These are phyloP conservation scores for Jaapia argillacea DNA, from an alignment of 768 basidiomycete genomes.

Conservation along the genomic window DNA sequence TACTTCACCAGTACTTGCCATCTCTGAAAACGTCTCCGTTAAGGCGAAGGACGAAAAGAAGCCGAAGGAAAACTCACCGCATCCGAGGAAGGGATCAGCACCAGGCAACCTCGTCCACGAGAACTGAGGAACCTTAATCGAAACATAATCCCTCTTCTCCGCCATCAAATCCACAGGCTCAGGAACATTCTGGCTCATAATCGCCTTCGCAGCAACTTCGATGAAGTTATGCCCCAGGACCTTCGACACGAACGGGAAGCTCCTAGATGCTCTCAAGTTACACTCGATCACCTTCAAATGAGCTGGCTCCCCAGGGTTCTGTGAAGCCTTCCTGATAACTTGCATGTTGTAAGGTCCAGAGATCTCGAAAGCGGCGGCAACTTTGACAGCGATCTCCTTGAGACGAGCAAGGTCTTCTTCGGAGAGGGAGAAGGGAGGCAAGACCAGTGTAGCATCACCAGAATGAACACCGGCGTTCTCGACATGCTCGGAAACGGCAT, in stretches of 20 bases:
- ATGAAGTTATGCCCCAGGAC: slow-evolving; percentile 97
- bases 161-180: slow-evolving; percentile 90
- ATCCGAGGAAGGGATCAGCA: slow-evolving; percentile 94
- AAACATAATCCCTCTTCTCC: slow-evolving; percentile 79
- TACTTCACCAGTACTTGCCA: slow-evolving; percentile 98
- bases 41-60: not conserved
- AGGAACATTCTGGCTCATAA: slow-evolving; percentile 78
- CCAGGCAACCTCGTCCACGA: slow-evolving; percentile 95
- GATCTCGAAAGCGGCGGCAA: slow-evolving; percentile 90
- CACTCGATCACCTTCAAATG: slow-evolving; percentile 97
- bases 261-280: slow-evolving; percentile 94
- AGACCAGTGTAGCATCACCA: slow-evolving; percentile 94
- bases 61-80: slow-evolving; percentile 45
- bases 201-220: slow-evolving; percentile 84
- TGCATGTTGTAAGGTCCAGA: slow-evolving; percentile 99
- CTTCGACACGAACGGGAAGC: slow-evolving; percentile 99
- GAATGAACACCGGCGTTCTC: slow-evolving; percentile 99
- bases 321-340: slow-evolving; percentile 75
- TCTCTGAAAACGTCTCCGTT: slow-evolving; percentile 43
- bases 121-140: slow-evolving; percentile 97
- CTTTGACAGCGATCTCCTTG: slow-evolving; percentile 91
- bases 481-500: slow-evolving; percentile 96
- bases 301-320: slow-evolving; percentile 39
- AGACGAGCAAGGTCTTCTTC: slow-evolving; percentile 74
- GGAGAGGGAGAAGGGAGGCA: slow-evolving; percentile 83